Conservation (phyloP, 2,329 filamentous ascomycete genomes). For the Ascocoryne sarcoides region DNA sequence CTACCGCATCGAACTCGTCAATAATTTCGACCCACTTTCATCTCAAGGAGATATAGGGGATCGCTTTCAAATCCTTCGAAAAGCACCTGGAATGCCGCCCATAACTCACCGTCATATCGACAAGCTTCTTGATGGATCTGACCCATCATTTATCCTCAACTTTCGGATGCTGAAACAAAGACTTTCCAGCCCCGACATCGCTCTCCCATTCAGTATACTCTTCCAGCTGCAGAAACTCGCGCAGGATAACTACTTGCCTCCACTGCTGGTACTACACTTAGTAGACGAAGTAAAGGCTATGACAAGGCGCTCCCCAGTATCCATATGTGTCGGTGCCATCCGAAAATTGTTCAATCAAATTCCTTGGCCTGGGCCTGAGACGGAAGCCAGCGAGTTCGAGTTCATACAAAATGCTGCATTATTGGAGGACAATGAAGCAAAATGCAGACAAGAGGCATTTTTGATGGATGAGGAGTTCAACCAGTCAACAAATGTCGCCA, state of each 20-base stretch:
- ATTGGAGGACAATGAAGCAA: conserved; percentile 32
- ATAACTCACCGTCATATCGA: conserved; percentile 18
- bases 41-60: conserved; percentile 21
- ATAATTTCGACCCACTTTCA: background rate
- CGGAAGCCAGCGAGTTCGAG: conserved; percentile 35
- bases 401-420: conserved; percentile 35
- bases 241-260: conserved; percentile 53
- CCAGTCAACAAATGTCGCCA: conserved; percentile 16
- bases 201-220: conserved; percentile 43
- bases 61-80: conserved; percentile 22
- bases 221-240: conserved; percentile 58
- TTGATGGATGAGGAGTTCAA: conserved; percentile 19
- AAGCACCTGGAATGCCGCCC: conserved; percentile 27
- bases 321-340: conserved; percentile 45
- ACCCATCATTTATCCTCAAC: background rate
- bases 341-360: conserved; percentile 43
- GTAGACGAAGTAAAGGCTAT: conserved; percentile 32
- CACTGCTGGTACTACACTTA: conserved; percentile 40
- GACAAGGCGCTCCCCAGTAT: conserved; percentile 23
- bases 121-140: conserved; percentile 6
- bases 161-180: conserved; percentile 14
- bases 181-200: conserved; percentile 16
- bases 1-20: conserved; percentile 35
- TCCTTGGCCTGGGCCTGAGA: conserved; percentile 44
- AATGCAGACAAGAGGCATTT: conserved; percentile 24